phyloP scores from a whole-genome alignment of 257 asterid genomes.

The Nicotiana paniculata region DNA sequence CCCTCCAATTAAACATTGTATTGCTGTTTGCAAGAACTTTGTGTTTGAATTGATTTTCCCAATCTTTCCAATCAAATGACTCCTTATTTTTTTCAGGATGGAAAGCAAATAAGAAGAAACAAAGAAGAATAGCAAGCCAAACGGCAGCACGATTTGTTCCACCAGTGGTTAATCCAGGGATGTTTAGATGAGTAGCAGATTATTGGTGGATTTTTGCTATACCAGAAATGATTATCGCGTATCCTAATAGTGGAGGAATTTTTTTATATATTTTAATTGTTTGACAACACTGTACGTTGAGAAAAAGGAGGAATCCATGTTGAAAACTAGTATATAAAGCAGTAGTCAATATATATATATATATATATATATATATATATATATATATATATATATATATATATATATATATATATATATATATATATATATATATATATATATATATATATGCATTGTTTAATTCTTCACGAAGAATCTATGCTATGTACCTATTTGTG shows the following conservation, averaged over 20 bases:
- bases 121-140: conserved; percentile 6
- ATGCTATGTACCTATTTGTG: no score
- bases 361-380: no score
- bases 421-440: no score
- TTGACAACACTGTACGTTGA: neutral
- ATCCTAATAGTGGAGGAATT: no score
- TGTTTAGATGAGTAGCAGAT: conserved; percentile 7
- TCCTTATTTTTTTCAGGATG: conserved; percentile 8
- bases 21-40: neutral
- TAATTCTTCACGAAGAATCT: no score
- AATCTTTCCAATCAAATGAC: neutral
- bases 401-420: no score
- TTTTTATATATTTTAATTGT: neutral
- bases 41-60: neutral
- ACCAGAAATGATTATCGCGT: neutral
- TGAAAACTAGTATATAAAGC: neutral
- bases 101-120: conserved; percentile 9
- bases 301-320: neutral
- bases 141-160: neutral
- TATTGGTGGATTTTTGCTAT: neutral
- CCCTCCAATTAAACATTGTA: neutral
- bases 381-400: no score
- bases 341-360: neutral
- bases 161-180: conserved; percentile 7
- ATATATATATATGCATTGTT: no score